A percentile compares a stretch with the other conserved stretches of the same genome.
Evolutionary conservation across 2,329 filamentous ascomycete genomes (phyloP).

Genomic region (Berkeleyomyces basicola): DNA sequence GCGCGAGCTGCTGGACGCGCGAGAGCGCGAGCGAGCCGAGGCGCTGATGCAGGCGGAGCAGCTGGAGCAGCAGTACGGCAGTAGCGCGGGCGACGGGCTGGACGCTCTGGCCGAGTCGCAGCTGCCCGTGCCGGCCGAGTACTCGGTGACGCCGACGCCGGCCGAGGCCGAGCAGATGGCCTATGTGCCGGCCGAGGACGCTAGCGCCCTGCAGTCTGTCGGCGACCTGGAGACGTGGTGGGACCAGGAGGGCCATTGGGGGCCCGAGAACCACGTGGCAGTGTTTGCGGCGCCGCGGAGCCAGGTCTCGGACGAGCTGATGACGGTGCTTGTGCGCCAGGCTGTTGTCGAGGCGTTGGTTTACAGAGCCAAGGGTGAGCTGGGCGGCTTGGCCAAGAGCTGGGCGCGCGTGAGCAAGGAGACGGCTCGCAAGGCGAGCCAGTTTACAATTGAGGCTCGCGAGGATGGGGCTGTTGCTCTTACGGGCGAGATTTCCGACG

Average conservation of each 20-base stretch:
- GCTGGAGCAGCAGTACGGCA: constrained; percentile 17
- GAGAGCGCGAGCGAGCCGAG: constrained; percentile 24
- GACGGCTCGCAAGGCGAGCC: constrained; percentile 22
- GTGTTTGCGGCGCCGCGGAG: constrained; percentile 23
- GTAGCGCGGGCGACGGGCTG: not conserved
- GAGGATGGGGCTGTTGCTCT: constrained; percentile 26
- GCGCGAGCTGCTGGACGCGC: constrained; percentile 20
- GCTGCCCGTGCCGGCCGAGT: constrained; percentile 13
- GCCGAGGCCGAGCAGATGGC: constrained; percentile 19
- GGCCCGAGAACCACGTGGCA: constrained; percentile 26
- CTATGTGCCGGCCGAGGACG: constrained; percentile 32
- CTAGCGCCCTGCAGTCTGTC: constrained; percentile 31
- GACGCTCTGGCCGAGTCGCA: constrained; percentile 14
- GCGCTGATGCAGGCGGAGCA: constrained; percentile 3
- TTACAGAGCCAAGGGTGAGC: constrained; percentile 20
- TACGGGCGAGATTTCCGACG: constrained; percentile 22
- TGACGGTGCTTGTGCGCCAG: constrained; percentile 29
- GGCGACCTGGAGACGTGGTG: constrained; percentile 35
- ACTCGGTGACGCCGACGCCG: constrained; percentile 12
- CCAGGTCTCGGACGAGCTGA: constrained; percentile 26
- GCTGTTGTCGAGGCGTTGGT: constrained; percentile 37
- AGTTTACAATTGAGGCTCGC: constrained; percentile 23
- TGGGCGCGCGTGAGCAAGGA: constrained; percentile 22
- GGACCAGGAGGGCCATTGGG: constrained; percentile 37
- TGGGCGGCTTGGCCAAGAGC: constrained; percentile 18